A percentile compares a stretch with the other conserved stretches of the same genome.
These are phyloP conservation scores for Hydnomerulius pinastri DNA, from an alignment of 768 basidiomycete species.

Conservation along the genomic window DNA sequence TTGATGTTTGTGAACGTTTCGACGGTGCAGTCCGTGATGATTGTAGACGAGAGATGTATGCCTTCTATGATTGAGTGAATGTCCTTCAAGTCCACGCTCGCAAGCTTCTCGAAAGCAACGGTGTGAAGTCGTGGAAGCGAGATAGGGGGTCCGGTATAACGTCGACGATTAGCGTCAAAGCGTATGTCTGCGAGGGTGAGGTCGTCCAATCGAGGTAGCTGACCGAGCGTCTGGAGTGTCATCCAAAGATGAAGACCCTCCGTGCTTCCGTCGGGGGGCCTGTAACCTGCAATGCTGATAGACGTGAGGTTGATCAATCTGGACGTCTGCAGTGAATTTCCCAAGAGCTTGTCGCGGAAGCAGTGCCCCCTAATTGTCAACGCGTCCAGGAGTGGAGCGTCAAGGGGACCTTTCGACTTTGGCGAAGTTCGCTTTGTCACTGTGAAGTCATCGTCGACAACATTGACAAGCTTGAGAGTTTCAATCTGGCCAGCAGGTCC, in stretches of 20 bases:
- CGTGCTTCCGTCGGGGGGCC: neutral
- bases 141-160: neutral
- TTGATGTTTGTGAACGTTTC: neutral
- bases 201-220: neutral
- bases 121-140: neutral
- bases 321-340: neutral
- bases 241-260: neutral
- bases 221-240: neutral
- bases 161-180: neutral
- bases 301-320: neutral
- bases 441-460: neutral
- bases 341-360: neutral
- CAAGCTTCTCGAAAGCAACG: conserved; percentile 1
- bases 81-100: neutral
- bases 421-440: neutral
- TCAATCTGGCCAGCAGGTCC: neutral
- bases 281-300: neutral
- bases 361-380: neutral
- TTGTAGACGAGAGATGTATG: neutral
- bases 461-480: neutral
- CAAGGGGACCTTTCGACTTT: neutral
- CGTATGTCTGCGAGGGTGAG: neutral
- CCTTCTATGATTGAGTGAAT: neutral
- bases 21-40: neutral
- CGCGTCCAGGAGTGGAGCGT: neutral